Evolutionary conservation across 2,329 filamentous ascomycete species (phyloP), one percentile per base, ranked within the genome.

Genomic region (Monilinia laxa): DNA sequence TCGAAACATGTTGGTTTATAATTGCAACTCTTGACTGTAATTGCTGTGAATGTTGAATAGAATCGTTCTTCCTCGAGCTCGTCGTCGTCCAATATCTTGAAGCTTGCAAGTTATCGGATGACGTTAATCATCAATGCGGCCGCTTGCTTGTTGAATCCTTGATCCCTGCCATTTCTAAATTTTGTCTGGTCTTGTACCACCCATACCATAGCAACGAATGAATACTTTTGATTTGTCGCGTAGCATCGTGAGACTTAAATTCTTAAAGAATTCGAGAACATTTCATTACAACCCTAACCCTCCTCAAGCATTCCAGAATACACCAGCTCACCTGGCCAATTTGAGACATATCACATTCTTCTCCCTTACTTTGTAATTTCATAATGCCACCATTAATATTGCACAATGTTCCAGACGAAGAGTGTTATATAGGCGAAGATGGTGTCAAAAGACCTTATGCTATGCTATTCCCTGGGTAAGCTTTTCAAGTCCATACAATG

Each of bases 361-460:
- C 57, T 52, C 58, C 64, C 52, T 66, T 49, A 35, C 58, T 51
- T 60, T 59, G 53, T 6, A 23, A 53, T 51, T 65, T 31, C 59
- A 75, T 70, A 70, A 89, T 88, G 86, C 83, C 86, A 67, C 87
- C 87, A 71, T 80, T 89, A 67, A 88, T 89, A 73, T 79, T 90
- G 45, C 87, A 90, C 75, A 89, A 88, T 75, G 87, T 89, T 70
- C 86, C 87, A 66, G 87, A 89, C 71, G 87, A 89, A 62, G 87
- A 89, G 75, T 84, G 87, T 60, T 89, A 88, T 75, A 79, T 86
- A 7, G 87, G 87, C 67, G 85, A 88, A 64, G 87, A 89, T 77
- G 87, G 87, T 69, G 76, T 89, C 70, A 84, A 85, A 76, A 80
- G 87, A 69, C 87, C 87, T 2, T 90, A 88, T 75, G 87, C 86